Evolutionary conservation across 83 land plant genomes (phyloP).

Genomic region (Picea abies): DNA sequence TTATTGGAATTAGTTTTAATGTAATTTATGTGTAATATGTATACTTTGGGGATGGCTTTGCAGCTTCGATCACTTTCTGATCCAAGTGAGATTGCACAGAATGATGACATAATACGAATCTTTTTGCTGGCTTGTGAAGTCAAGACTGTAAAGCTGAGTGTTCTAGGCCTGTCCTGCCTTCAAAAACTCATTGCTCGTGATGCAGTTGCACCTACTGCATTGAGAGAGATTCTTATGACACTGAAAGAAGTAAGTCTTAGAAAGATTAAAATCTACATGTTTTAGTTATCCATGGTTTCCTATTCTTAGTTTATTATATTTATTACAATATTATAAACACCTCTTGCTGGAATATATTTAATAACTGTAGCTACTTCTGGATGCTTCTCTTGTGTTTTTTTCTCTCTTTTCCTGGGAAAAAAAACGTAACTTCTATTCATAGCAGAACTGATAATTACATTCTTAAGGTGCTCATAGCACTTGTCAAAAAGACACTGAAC

Average conservation of each 20-base stretch:
- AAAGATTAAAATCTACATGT: not conserved
- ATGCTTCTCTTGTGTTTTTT: not conserved
- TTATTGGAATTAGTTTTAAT: not conserved
- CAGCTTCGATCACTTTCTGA: slow-evolving; percentile 89
- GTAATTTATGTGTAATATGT: not conserved
- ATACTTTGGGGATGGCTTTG: slow-evolving; percentile 18
- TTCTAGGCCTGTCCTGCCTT: slow-evolving; percentile 87
- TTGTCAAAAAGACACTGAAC: too few species aligned
- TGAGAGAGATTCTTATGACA: slow-evolving; percentile 79
- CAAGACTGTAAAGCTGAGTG: slow-evolving; percentile 85
- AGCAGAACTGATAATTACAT: too few species aligned
- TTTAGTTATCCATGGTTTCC: slow-evolving; percentile 5
- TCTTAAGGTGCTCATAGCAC: too few species aligned
- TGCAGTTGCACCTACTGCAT: slow-evolving; percentile 84
- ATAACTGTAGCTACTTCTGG: not conserved
- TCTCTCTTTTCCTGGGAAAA: too few species aligned
- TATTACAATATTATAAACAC: not conserved
- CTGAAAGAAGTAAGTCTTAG: slow-evolving; percentile 81
- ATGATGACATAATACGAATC: slow-evolving; percentile 88
- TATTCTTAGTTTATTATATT: not conserved
- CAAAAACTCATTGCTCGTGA: slow-evolving; percentile 97
- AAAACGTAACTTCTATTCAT: too few species aligned
- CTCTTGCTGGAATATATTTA: not conserved
- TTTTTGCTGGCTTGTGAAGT: slow-evolving; percentile 96
- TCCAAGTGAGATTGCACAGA: slow-evolving; percentile 78